Conservation (phyloP, 768 basidiomycete genomes). For the Kwoniella europaea region DNA sequence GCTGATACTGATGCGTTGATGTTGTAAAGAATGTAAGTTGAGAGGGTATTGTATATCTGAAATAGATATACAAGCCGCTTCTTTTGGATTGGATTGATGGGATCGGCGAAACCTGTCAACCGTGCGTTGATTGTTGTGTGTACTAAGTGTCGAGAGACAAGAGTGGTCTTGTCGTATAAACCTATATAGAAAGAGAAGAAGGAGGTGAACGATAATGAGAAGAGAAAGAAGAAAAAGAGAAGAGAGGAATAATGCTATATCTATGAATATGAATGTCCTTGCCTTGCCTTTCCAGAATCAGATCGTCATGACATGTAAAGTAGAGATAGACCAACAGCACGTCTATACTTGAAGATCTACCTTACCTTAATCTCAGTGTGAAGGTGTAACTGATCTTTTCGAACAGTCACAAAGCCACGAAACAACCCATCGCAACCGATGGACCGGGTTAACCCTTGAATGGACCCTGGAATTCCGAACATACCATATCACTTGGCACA, state of each 20-base stretch:
- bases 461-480: neutral
- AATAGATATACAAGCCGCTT: neutral
- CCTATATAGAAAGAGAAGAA: neutral
- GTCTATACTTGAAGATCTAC: neutral
- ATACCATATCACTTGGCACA: conserved; percentile 13
- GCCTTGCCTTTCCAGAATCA: neutral
- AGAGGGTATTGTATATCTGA: neutral
- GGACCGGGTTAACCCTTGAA: neutral
- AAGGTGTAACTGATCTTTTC: neutral
- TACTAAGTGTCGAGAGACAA: neutral
- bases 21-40: conserved; percentile 8
- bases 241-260: neutral
- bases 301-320: conserved; percentile 6
- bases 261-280: conserved; percentile 11
- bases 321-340: conserved; percentile 3
- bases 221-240: neutral
- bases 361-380: neutral
- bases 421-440: neutral
- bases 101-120: conserved; percentile 11
- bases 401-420: conserved; percentile 11
- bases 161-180: neutral
- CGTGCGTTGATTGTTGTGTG: neutral
- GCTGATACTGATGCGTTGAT: conserved; percentile 1
- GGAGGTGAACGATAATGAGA: conserved; percentile 8
- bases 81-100: neutral